These are phyloP conservation scores for Trypanosoma scelopori DNA, from an alignment of 208 protist species.

Conservation along the genomic window DNA sequence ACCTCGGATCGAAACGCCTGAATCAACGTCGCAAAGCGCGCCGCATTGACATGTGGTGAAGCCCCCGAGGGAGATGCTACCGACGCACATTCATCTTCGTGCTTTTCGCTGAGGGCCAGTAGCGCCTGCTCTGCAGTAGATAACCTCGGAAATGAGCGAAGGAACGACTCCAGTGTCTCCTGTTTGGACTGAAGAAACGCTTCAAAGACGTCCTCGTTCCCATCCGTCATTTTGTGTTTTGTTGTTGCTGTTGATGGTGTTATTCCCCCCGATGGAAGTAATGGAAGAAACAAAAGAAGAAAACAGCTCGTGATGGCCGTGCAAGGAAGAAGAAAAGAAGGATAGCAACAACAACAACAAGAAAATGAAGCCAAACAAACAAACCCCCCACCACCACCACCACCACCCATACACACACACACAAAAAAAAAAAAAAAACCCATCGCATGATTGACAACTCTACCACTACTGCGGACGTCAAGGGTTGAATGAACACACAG, in stretches of 20 bases:
- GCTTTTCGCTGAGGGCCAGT: neutral
- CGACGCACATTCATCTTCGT: neutral
- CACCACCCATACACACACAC: too few species aligned
- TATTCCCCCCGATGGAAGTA: too few species aligned
- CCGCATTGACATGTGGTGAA: neutral
- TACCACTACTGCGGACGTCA: neutral
- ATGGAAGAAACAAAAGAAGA: too few species aligned
- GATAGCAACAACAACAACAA: too few species aligned
- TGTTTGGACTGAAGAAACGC: constrained; percentile 17
- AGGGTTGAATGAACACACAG: neutral
- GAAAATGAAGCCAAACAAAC: constrained; percentile 13
- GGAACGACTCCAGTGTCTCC: constrained; percentile 23
- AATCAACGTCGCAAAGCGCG: constrained; percentile 6
- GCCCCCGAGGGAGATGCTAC: neutral
- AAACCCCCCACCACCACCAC: too few species aligned
- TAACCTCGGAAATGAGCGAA: constrained; percentile 15
- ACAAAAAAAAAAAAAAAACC: constrained; percentile 19
- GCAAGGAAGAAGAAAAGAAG: too few species aligned
- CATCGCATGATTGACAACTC: neutral
- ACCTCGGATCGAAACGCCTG: neutral
- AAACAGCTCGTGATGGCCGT: too few species aligned
- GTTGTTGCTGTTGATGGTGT: constrained; percentile 10
- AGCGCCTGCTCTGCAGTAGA: constrained; percentile 20
- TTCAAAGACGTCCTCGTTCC: constrained; percentile 8
- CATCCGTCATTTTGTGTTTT: constrained; percentile 10